Conservation (phyloP, 1,284 basidiomycete species). For the Uromyces viciae-fabae region DNA sequence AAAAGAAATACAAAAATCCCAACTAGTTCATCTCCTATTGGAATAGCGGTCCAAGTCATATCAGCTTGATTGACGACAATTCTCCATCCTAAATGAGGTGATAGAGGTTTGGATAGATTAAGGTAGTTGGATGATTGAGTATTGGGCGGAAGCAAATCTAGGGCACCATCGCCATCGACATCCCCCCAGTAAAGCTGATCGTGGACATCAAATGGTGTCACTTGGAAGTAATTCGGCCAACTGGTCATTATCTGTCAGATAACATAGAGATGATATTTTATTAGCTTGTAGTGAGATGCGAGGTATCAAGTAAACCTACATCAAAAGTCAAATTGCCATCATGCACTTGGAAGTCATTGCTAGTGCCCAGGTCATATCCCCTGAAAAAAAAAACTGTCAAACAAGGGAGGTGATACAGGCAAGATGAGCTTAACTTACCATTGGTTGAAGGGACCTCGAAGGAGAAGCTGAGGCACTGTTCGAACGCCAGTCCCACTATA, state of each 20-base stretch:
- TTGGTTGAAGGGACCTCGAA: conserved; percentile 77
- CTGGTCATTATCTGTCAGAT: conserved; percentile 65
- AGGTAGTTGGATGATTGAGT: conserved; percentile 74
- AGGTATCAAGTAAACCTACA: not conserved
- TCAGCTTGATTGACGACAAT: conserved; percentile 71
- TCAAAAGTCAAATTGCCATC: conserved; percentile 72
- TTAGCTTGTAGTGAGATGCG: not conserved
- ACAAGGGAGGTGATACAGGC: not conserved
- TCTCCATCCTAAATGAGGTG: conserved; percentile 73
- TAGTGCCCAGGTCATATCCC: conserved; percentile 76
- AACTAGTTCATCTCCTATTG: conserved; percentile 72
- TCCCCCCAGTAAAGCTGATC: conserved; percentile 81
- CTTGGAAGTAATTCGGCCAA: conserved; percentile 80
- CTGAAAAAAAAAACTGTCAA: not conserved
- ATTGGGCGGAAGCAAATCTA: conserved; percentile 84
- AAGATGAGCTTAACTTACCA: conserved; percentile 58
- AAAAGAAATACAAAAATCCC: conserved; percentile 80
- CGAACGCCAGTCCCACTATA: conserved; percentile 62
- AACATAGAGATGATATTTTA: not conserved
- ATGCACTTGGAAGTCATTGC: conserved; percentile 63
- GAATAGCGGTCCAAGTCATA: conserved; percentile 71
- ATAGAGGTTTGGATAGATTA: conserved; percentile 67
- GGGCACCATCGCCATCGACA: conserved; percentile 73
- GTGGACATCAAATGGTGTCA: conserved; percentile 82
- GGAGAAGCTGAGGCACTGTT: conserved; percentile 77